phyloP scores from a whole-genome alignment of 2,329 filamentous ascomycete genomes.

The Drechslera avenae region DNA sequence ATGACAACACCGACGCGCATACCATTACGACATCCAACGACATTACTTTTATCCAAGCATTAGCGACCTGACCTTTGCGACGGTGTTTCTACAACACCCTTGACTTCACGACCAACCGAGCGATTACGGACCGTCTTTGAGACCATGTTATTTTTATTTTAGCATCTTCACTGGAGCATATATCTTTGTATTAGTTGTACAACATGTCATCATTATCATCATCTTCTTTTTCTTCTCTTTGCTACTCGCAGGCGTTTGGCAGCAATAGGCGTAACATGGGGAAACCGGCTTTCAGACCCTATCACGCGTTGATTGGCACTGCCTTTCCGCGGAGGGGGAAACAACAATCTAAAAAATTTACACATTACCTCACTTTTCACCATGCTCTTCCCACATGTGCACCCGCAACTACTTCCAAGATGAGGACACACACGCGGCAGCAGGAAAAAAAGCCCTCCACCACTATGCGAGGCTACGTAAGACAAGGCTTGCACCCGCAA shows the following conservation, averaged over 20 bases:
- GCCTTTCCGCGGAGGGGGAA: too few relatives aligned
- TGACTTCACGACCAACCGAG: background rate
- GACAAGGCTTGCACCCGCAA: background rate
- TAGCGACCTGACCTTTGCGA: slow-evolving; percentile 27
- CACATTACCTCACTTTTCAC: slow-evolving; percentile 1
- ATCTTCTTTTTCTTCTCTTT: background rate
- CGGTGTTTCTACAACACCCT: slow-evolving; percentile 19
- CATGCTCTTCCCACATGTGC: background rate
- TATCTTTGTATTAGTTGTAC: slow-evolving; percentile 6
- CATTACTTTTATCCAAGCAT: slow-evolving; percentile 12
- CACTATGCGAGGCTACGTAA: slow-evolving; percentile 5
- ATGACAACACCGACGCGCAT: slow-evolving; percentile 6
- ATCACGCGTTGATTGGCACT: too few relatives aligned
- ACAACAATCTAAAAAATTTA: background rate
- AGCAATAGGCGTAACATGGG: background rate
- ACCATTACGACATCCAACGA: slow-evolving; percentile 24
- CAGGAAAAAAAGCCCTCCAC: too few relatives aligned
- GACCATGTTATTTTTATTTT: background rate
- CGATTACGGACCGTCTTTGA: too few relatives aligned
- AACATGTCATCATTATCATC: slow-evolving; percentile 11
- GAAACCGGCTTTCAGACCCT: too few relatives aligned
- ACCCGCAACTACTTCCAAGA: too few relatives aligned
- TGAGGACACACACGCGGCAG: too few relatives aligned
- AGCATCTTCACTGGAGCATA: slow-evolving; percentile 16
- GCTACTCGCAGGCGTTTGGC: slow-evolving; percentile 6